Evolutionary conservation across 75 land plant species (phyloP), one percentile per base, ranked within the genome.

Genomic region (Pinus tabuliformis): DNA sequence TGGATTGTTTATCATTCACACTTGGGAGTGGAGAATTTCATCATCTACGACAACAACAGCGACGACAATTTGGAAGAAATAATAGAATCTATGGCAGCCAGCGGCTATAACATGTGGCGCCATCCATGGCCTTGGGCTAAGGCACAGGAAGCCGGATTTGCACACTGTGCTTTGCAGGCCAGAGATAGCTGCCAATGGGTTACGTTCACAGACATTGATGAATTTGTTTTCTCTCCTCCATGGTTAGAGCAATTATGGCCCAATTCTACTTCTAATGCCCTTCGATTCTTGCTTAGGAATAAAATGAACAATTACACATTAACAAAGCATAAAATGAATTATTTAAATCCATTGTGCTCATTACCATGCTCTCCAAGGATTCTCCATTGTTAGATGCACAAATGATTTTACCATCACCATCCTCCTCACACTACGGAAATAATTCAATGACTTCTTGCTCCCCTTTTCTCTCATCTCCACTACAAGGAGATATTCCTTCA

Each of bases 1-100:
- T 86, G 88, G 88, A 70, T 80, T 24, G 73, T 73, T 4, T 86
- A 79, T 79, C 86, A 86, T 39, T 72, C 75, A 9, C 57, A 73
- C 21, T 49, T 86, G 2, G 88, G 88, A 26, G 73, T 86, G 4
- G 82, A 83, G 8, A 56, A 45, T 18, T 86, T 75, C 58, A 72
- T 79, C 22, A 20, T 86, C 45, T 86, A 86, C 64, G 88, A 86
- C 72, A 86, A 86, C 73, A 84, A 80, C 78, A 86, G 88, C 62
- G 88, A 83, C 0, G 88, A 86, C 73, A 24, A 83, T 49, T 14
- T 82, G 17, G 80, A 76, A 8, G 18, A 75, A 54, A 33, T 77
- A 21, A 28, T 61, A 52, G 72, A 77, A 6, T 22, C 15, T 36
- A 33, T 85, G 30, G 49, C 49, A 6, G 49, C 5, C 49, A 16